These are phyloP conservation scores for Stemphylium vesicarium DNA, from an alignment of 2,329 filamentous ascomycete genomes.

Conservation along the genomic window DNA sequence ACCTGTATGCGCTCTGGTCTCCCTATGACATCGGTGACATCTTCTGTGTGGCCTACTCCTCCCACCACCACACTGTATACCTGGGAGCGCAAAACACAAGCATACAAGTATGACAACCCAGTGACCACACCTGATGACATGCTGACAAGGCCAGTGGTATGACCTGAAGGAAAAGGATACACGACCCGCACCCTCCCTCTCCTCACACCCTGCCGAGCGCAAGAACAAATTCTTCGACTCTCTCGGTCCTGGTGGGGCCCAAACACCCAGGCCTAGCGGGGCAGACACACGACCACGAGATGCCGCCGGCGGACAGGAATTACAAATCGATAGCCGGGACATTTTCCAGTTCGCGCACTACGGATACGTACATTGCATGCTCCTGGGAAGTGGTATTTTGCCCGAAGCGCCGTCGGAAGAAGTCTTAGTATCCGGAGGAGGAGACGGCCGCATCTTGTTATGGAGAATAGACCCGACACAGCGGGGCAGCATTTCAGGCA, in stretches of 20 bases:
- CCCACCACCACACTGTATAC: conserved; percentile 80
- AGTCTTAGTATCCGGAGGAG: conserved; percentile 86
- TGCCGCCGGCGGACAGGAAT: conserved; percentile 65
- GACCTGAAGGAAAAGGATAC: conserved; percentile 69
- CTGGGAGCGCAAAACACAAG: conserved; percentile 93
- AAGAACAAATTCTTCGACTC: conserved; percentile 95
- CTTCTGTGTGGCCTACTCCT: conserved; percentile 91
- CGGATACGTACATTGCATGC: conserved; percentile 96
- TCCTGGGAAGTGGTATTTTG: conserved; percentile 76
- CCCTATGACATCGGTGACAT: conserved; percentile 94
- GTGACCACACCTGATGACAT: neutral
- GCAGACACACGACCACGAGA: conserved; percentile 56
- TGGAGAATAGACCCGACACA: conserved; percentile 74
- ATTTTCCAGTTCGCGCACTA: conserved; percentile 90
- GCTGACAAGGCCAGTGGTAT: conserved; percentile 69
- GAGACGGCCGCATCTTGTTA: conserved; percentile 93
- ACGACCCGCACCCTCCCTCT: conserved; percentile 66
- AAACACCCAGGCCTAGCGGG: conserved; percentile 74
- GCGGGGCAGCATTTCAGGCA: conserved; percentile 69
- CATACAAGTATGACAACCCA: conserved; percentile 58
- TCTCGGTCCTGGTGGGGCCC: conserved; percentile 79
- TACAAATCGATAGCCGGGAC: conserved; percentile 82
- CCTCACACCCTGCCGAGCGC: conserved; percentile 74
- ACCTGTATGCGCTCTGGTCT: conserved; percentile 89
- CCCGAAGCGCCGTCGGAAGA: conserved; percentile 74